Conservation (phyloP, 352 stramenopile genomes). For the Globisporangium okanoganense region DNA sequence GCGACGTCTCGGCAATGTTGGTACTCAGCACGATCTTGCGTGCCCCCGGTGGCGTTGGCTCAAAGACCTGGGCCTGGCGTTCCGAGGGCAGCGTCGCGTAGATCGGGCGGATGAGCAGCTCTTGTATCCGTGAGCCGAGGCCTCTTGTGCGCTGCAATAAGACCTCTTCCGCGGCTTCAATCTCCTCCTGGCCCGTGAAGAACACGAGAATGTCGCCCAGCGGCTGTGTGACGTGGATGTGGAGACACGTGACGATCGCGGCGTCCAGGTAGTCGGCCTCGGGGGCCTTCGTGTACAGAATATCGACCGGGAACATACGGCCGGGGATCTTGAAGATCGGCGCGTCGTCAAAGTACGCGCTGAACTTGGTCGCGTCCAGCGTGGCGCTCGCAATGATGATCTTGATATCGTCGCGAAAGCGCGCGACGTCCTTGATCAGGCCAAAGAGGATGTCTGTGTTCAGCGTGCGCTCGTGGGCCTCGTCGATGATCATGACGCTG, state of each 20-base stretch:
- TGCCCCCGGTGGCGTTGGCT: slow-evolving; percentile 93
- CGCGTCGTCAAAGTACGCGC: slow-evolving; percentile 98
- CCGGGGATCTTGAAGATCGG: slow-evolving; percentile 99
- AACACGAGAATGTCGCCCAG: slow-evolving; percentile 99
- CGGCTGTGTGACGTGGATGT: slow-evolving; percentile 99
- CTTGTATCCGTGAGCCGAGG: slow-evolving; percentile 96
- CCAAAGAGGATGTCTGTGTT: slow-evolving; percentile 99
- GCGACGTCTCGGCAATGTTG: slow-evolving; percentile 99
- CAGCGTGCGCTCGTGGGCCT: slow-evolving; percentile 98
- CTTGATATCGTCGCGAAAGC: slow-evolving; percentile 96
- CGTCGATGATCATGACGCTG: slow-evolving; percentile 98
- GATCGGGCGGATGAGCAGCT: slow-evolving; percentile 98
- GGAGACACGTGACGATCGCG: slow-evolving; percentile 96
- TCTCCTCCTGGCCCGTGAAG: slow-evolving; percentile 99
- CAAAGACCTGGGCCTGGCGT: slow-evolving; percentile 99
- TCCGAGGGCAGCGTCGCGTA: slow-evolving; percentile 98
- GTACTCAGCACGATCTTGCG: slow-evolving; percentile 99
- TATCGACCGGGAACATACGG: slow-evolving; percentile 94
- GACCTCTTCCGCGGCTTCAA: slow-evolving; percentile 97
- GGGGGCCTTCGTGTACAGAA: slow-evolving; percentile 98
- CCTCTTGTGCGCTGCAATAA: slow-evolving; percentile 90
- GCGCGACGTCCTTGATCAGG: slow-evolving; percentile 97
- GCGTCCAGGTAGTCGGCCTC: slow-evolving; percentile 99
- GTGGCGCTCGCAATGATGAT: slow-evolving; percentile 97
- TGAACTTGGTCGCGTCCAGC: slow-evolving; percentile 98